These are phyloP conservation scores for Fusarium pseudocircinatum DNA, from an alignment of 2,329 filamentous ascomycete genomes.

Conservation along the genomic window DNA sequence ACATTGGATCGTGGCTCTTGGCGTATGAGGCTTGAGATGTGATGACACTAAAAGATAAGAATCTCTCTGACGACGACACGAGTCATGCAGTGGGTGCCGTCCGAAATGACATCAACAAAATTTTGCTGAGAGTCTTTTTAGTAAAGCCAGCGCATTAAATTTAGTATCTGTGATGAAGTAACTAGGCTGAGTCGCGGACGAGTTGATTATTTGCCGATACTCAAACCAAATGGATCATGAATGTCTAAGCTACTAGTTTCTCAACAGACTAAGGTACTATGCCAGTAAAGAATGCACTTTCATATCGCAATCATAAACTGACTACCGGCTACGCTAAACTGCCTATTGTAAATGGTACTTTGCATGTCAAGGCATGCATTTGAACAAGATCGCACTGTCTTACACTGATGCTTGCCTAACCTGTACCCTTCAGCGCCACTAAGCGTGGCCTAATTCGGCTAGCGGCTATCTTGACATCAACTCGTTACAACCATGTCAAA, in stretches of 20 bases:
- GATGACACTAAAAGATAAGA: neutral
- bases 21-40: neutral
- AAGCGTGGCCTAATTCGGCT: neutral
- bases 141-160: neutral
- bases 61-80: neutral
- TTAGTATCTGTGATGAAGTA: neutral
- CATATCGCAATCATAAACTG: neutral
- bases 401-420: neutral
- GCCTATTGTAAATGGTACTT: too few relatives aligned
- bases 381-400: neutral
- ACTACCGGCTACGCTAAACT: neutral
- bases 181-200: neutral
- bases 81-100: neutral
- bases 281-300: accelerated
- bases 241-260: accelerated
- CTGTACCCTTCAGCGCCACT: accelerated
- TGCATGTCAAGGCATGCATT: neutral
- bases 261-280: accelerated
- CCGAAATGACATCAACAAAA: neutral
- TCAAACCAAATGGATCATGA: too few relatives aligned
- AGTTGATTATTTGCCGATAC: neutral
- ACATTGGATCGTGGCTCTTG: neutral
- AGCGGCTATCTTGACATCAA: neutral
- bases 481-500: too few relatives aligned
- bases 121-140: neutral